A percentile compares a stretch with the other conserved stretches of the same genome.
phyloP scores from a whole-genome alignment of 225 moss, liverwort and hornwort species.

The Marchantia paleacea region DNA sequence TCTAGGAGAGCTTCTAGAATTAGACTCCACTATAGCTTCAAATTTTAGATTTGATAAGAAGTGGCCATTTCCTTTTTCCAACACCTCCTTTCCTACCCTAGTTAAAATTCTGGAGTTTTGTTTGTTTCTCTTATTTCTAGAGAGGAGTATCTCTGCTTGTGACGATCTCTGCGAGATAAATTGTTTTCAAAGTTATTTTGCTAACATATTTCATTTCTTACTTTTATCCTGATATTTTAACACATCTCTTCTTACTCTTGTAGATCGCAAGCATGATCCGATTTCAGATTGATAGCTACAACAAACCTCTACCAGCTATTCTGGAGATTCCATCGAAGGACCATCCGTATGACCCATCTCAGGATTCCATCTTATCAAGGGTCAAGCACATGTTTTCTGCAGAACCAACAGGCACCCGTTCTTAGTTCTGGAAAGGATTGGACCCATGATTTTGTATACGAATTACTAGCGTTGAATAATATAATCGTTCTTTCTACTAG shows the following conservation, averaged over 20 bases:
- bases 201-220: not conserved
- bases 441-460: conserved; percentile 1
- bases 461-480: not conserved
- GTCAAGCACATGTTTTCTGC: conserved; percentile 88
- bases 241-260: conserved; percentile 23
- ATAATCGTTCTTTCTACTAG: not conserved
- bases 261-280: conserved; percentile 95
- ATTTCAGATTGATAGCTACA: conserved; percentile 74
- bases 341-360: conserved; percentile 80
- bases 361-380: conserved; percentile 82
- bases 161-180: not conserved
- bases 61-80: too few relatives aligned
- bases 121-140: too few relatives aligned
- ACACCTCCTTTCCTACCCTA: too few relatives aligned
- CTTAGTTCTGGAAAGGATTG: not conserved
- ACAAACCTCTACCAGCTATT: conserved; percentile 75
- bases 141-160: too few relatives aligned
- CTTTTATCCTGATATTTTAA: not conserved
- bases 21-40: too few relatives aligned
- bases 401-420: conserved; percentile 43
- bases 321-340: conserved; percentile 93
- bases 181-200: not conserved
- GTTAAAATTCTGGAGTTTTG: too few relatives aligned
- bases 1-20: too few relatives aligned
- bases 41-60: too few relatives aligned